Conservation (phyloP, 2,329 filamentous ascomycete species). For the Graphilbum sp. region DNA sequence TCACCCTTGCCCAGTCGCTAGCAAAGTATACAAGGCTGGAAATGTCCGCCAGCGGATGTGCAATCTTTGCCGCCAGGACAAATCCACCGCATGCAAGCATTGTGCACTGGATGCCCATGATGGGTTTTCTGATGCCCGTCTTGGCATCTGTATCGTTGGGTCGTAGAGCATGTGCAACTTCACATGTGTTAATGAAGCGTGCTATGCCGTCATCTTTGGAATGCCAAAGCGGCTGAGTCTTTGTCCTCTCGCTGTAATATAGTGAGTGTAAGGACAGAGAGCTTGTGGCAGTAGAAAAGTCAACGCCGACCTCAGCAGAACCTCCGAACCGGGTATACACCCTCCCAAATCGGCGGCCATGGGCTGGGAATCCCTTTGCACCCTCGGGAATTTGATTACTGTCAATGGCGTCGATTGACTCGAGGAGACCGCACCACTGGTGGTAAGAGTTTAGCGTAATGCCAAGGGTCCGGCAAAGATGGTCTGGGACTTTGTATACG, state of each 20-base stretch:
- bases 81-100: slow-evolving; percentile 2
- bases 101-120: slow-evolving; percentile 3
- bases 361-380: slow-evolving; percentile 1
- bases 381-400: background rate
- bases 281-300: slow-evolving; percentile 1
- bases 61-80: slow-evolving; percentile 2
- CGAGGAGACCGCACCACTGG: slow-evolving; percentile 1
- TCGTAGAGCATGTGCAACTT: slow-evolving; percentile 1
- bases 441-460: background rate
- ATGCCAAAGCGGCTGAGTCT: slow-evolving; percentile 2
- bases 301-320: slow-evolving; percentile 1
- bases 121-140: slow-evolving; percentile 1
- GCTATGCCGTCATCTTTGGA: background rate
- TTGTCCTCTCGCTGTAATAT: background rate
- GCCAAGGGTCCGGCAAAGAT: slow-evolving; percentile 1
- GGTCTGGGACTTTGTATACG: background rate
- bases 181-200: slow-evolving; percentile 1
- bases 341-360: slow-evolving; percentile 1
- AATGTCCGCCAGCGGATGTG: slow-evolving; percentile 3
- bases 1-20: slow-evolving; percentile 2
- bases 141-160: slow-evolving; percentile 1
- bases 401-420: slow-evolving; percentile 1
- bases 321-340: slow-evolving; percentile 1
- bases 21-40: slow-evolving; percentile 1
- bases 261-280: background rate